Conservation (phyloP, 495 filamentous ascomycete species). For the Xylaria curta region DNA sequence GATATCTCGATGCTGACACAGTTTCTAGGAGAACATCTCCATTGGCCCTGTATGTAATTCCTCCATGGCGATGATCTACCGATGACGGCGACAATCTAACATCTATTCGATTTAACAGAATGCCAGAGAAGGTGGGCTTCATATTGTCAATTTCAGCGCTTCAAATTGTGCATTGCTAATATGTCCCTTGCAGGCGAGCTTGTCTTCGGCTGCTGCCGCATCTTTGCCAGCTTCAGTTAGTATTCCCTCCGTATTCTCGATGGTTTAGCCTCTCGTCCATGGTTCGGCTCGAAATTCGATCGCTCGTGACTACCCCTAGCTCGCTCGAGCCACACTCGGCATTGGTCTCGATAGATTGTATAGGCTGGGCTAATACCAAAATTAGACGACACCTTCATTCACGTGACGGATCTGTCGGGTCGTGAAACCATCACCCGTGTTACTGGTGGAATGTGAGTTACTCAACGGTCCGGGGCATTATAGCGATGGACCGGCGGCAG, state of each 20-base stretch:
- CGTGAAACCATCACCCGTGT: constrained; percentile 99
- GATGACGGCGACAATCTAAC: constrained; percentile 20
- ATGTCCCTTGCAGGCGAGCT: constrained; percentile 72
- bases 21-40: constrained; percentile 91
- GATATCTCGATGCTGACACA: constrained; percentile 4
- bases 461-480: not conserved
- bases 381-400: constrained; percentile 71
- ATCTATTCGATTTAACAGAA: constrained; percentile 18
- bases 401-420: constrained; percentile 99
- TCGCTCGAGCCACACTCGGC: not conserved
- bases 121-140: constrained; percentile 76
- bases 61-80: constrained; percentile 50
- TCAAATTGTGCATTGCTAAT: constrained; percentile 25
- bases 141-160: not conserved
- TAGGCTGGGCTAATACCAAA: constrained; percentile 5
- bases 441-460: constrained; percentile 84
- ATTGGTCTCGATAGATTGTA: not conserved
- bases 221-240: constrained; percentile 92
- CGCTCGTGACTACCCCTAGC: not conserved
- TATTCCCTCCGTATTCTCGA: not conserved
- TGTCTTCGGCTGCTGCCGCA: constrained; percentile 98
- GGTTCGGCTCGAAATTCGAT: not conserved
- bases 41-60: constrained; percentile 69
- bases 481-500: not conserved
- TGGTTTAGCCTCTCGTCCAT: not conserved